Evolutionary conservation across 2,329 filamentous ascomycete species (phyloP), one percentile per base, ranked within the genome.

Genomic region (Byssothecium circinans): DNA sequence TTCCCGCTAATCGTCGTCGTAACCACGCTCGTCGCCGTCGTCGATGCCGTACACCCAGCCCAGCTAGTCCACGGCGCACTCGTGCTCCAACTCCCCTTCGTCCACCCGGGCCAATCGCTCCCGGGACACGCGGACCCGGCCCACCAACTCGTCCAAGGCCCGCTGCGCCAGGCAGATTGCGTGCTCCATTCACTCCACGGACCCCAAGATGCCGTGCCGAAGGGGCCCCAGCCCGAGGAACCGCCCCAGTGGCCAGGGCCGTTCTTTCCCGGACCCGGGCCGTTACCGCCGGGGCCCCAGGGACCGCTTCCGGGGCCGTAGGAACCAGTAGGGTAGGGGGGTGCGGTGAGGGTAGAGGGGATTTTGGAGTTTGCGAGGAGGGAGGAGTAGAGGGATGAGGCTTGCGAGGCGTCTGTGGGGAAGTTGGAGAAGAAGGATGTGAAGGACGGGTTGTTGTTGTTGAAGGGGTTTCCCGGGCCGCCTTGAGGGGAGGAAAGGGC

Each of bases 61-160:
- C 69, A 72, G 4, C 54, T 63, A 5, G 64, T 70, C 69, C 69
- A 72, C 2, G 68, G 68, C 12, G 68, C 64, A 30, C 42, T 43
- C 10, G 65, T 70, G 20, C 57, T 60, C 69, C 69, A 72, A 0
- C 62, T 58, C 0, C 67, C 68, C 0, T 57, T 50, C 6, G 69
- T 71, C 68, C 68, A 71, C 3, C 69, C 69, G 8, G 67, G 65
- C 69, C 69, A 72, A 43, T 69, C 65, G 0, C 57, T 56, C 0
- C 53, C 50, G 1, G 68, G 68, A 29, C 68, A 70, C 3, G 54
- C 61, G 12, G 41, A 51, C 27, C 61, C 64, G 15, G 49, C 67
- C 67, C 67, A 71, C 68, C 68, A 70, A 1, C 46, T 47, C 0
- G 68, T 71, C 68, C 68, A 71, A 0, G 67, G 61, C 2, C 49